These are phyloP conservation scores for Gynandropsis gynandra DNA, from an alignment of 345 rosid species.

Conservation along the genomic window DNA sequence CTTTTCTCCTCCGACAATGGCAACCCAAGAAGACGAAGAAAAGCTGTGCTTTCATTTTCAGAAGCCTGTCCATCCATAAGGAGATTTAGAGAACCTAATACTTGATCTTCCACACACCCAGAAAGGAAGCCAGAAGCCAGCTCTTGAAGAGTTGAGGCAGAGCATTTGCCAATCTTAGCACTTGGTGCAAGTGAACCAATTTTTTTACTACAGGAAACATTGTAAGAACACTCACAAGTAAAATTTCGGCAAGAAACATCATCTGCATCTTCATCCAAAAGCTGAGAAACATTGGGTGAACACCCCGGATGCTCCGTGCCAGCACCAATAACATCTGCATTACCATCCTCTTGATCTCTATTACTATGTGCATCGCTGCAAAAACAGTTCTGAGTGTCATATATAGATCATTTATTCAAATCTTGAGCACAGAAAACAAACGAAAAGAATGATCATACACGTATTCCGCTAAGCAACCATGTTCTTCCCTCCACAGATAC, in stretches of 20 bases:
- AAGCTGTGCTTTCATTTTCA: slow-evolving; percentile 50
- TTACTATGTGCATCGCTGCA: slow-evolving; percentile 39
- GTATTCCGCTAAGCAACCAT: slow-evolving; percentile 48
- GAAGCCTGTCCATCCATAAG: slow-evolving; percentile 63
- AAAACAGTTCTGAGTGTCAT: slow-evolving; percentile 5
- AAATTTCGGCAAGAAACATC: slow-evolving; percentile 25
- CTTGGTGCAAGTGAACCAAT: slow-evolving; percentile 53
- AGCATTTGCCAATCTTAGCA: slow-evolving; percentile 43
- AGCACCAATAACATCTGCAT: slow-evolving; percentile 18
- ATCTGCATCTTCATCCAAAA: slow-evolving; percentile 18
- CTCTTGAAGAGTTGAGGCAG: slow-evolving; percentile 38
- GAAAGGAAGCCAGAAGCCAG: slow-evolving; percentile 45
- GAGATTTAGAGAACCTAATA: slow-evolving; percentile 48
- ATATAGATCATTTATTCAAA: slow-evolving; percentile 1
- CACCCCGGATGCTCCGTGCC: slow-evolving; percentile 20
- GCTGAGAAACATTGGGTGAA: slow-evolving; percentile 20
- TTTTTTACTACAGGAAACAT: slow-evolving; percentile 43
- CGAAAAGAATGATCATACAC: slow-evolving; percentile 36
- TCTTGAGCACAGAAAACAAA: not conserved
- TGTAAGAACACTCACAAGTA: slow-evolving; percentile 32
- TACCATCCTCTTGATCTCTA: slow-evolving; percentile 22
- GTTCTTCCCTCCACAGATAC: slow-evolving; percentile 33
- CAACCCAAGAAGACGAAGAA: slow-evolving; percentile 54
- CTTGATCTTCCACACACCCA: slow-evolving; percentile 58
- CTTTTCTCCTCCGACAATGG: slow-evolving; percentile 44